Percentiles rank a stretch among this genome's conserved stretches.
These are phyloP conservation scores for Plicaturopsis crispa DNA, from an alignment of 768 basidiomycete species.

Conservation along the genomic window DNA sequence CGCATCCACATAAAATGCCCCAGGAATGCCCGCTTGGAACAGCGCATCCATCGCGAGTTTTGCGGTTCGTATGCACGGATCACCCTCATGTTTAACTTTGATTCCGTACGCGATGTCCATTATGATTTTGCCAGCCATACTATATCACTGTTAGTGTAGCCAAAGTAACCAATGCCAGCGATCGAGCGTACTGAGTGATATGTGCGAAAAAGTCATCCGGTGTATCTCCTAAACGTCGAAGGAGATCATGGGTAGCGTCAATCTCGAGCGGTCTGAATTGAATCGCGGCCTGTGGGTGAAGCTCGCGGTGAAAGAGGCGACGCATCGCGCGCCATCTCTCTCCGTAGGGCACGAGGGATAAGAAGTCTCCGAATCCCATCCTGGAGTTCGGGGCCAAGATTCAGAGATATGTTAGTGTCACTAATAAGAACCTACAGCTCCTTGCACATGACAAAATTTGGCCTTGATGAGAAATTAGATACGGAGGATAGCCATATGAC, in stretches of 20 bases:
- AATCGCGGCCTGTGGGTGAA: too few species aligned
- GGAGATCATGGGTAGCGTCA: too few species aligned
- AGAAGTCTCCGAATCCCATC: slow-evolving; percentile 7
- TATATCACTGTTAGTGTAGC: too few species aligned
- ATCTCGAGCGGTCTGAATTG: too few species aligned
- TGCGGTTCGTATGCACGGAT: slow-evolving; percentile 25
- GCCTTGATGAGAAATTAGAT: too few species aligned
- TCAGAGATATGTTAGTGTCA: too few species aligned
- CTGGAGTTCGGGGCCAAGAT: too few species aligned
- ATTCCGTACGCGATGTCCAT: slow-evolving; percentile 32
- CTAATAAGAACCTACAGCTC: too few species aligned
- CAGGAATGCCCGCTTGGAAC: slow-evolving; percentile 22
- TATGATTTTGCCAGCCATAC: slow-evolving; percentile 22
- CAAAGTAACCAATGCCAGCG: neutral
- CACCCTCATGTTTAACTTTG: slow-evolving; percentile 20
- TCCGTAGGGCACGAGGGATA: slow-evolving; percentile 1
- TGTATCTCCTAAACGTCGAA: too few species aligned
- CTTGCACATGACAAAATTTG: too few species aligned
- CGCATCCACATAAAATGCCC: slow-evolving; percentile 24
- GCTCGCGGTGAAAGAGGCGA: too few species aligned
- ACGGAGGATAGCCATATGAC: too few species aligned
- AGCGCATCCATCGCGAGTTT: slow-evolving; percentile 23
- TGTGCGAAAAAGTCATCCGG: slow-evolving; percentile 19
- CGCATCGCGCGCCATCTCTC: slow-evolving; percentile 4
- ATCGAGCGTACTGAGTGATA: slow-evolving; percentile 18